A percentile compares a stretch with the other conserved stretches of the same genome.
These are phyloP conservation scores for Apocynum venetum DNA, from an alignment of 257 asterid genomes.

Conservation along the genomic window DNA sequence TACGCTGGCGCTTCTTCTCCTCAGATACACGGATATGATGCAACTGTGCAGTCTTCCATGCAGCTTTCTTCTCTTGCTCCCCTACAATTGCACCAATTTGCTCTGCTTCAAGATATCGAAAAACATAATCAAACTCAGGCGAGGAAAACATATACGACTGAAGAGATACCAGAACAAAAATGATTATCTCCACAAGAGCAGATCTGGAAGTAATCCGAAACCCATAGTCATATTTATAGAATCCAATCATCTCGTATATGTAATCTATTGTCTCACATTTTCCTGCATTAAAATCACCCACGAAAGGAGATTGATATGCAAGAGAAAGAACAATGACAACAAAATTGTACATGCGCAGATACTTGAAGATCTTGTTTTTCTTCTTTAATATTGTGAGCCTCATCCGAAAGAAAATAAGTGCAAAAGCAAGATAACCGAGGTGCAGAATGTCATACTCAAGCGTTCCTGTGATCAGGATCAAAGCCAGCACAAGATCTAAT, in stretches of 20 bases:
- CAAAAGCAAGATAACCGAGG: slow-evolving; percentile 94
- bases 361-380: slow-evolving; percentile 89
- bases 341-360: slow-evolving; percentile 78
- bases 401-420: slow-evolving; percentile 90
- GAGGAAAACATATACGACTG: slow-evolving; percentile 98
- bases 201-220: slow-evolving; percentile 97
- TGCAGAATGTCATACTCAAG: slow-evolving; percentile 94
- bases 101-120: slow-evolving; percentile 97
- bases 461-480: slow-evolving; percentile 88
- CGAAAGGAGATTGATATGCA: slow-evolving; percentile 89
- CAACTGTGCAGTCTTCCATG: slow-evolving; percentile 91
- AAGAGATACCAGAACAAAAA: slow-evolving; percentile 83
- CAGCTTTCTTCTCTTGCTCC: slow-evolving; percentile 96
- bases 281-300: slow-evolving; percentile 73
- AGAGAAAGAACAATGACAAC: slow-evolving; percentile 92
- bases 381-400: slow-evolving; percentile 87
- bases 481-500: slow-evolving; percentile 87
- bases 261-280: slow-evolving; percentile 85
- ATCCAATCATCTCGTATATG: slow-evolving; percentile 91
- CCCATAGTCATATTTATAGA: slow-evolving; percentile 94
- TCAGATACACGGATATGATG: slow-evolving; percentile 89
- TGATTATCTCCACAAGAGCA: slow-evolving; percentile 89
- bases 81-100: slow-evolving; percentile 96
- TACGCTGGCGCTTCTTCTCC: slow-evolving; percentile 84
- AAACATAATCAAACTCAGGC: slow-evolving; percentile 94